Conservation (phyloP, 768 basidiomycete species). For the Naganishia vaughanmartiniae region DNA sequence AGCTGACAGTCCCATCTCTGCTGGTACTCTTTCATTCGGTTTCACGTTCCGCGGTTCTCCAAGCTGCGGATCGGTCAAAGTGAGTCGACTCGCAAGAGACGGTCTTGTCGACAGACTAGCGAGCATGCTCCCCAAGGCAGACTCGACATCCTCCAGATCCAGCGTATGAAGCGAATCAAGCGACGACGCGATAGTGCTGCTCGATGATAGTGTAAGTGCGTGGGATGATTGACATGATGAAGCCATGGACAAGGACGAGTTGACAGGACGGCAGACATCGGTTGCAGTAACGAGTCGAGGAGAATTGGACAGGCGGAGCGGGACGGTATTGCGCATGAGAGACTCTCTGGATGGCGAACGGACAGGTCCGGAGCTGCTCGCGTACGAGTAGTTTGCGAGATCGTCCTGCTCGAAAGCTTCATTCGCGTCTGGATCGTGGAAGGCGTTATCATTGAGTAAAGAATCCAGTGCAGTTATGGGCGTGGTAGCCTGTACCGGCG, state of each 20-base stretch:
- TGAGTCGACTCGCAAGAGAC: conserved; percentile 10
- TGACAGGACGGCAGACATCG: conserved; percentile 14
- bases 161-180: conserved; percentile 4
- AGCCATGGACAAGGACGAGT: conserved; percentile 1
- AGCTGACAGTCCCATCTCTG: conserved; percentile 1
- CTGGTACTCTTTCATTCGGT: neutral
- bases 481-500: neutral
- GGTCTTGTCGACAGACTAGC: conserved; percentile 16
- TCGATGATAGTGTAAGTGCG: conserved; percentile 4
- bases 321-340: conserved; percentile 1
- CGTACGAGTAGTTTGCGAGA: neutral
- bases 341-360: conserved; percentile 13
- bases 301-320: conserved; percentile 5
- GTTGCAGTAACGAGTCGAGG: conserved; percentile 6
- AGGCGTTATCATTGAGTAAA: conserved; percentile 1
- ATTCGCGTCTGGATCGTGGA: neutral
- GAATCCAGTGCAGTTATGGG: neutral
- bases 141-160: conserved; percentile 21
- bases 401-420: neutral
- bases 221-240: conserved; percentile 15
- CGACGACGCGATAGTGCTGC: conserved; percentile 18
- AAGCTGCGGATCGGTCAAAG: conserved; percentile 1
- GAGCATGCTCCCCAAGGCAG: conserved; percentile 14
- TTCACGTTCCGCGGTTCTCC: too few species aligned
- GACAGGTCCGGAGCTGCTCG: neutral